Conservation (phyloP, 345 rosid species). For the Abelmoschus esculentus region DNA sequence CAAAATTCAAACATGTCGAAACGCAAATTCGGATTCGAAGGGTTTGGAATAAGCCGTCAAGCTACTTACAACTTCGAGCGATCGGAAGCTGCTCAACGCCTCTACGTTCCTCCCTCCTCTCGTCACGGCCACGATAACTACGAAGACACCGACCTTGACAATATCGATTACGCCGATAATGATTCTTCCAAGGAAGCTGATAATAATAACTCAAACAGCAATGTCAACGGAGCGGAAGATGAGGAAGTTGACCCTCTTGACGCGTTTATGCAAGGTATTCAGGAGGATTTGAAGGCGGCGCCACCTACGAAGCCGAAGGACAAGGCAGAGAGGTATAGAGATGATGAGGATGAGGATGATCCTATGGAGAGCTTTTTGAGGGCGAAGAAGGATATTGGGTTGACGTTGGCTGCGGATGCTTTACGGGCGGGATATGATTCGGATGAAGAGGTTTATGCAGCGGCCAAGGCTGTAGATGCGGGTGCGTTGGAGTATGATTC, state of each 20-base stretch:
- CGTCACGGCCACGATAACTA: constrained; percentile 75
- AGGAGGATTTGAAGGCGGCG: constrained; percentile 75
- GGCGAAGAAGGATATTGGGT: constrained; percentile 84
- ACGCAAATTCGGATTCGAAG: constrained; percentile 83
- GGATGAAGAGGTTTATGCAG: constrained; percentile 95
- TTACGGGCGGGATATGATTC: constrained; percentile 85
- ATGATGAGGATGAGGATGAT: constrained; percentile 79
- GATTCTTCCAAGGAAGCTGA: constrained; percentile 21
- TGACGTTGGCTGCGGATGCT: constrained; percentile 82
- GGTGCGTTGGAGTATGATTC: constrained; percentile 89
- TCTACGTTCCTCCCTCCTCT: constrained; percentile 59
- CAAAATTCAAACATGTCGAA: constrained; percentile 48
- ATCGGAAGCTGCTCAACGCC: constrained; percentile 68
- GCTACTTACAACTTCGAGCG: constrained; percentile 75
- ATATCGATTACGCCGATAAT: constrained; percentile 64
- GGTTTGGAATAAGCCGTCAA: constrained; percentile 80
- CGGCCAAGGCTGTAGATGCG: constrained; percentile 90
- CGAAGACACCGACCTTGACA: constrained; percentile 87
- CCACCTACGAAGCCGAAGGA: constrained; percentile 65
- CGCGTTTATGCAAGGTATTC: constrained; percentile 94
- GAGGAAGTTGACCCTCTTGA: constrained; percentile 90
- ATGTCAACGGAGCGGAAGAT: constrained; percentile 19
- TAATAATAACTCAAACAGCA: constrained; percentile 10
- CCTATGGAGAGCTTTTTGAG: constrained; percentile 78
- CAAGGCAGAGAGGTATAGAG: constrained; percentile 67